Evolutionary conservation across 2,329 filamentous ascomycete genomes (phyloP), one percentile per base, ranked within the genome.

Genomic region (Monilinia aucupariae): DNA sequence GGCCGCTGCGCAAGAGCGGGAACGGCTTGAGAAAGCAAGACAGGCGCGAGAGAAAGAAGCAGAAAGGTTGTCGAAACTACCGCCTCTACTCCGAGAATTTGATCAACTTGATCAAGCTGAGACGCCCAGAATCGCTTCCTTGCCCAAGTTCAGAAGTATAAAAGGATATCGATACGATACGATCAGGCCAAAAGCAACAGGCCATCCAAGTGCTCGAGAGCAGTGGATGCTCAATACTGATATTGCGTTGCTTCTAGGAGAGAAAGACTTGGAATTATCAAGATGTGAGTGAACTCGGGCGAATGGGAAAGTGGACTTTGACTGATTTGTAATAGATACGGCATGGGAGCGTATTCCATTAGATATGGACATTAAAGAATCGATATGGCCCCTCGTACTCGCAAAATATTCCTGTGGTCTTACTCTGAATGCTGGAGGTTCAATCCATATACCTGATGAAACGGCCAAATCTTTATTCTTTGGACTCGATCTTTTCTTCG

Each of bases 141-240:
- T 62, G 25, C 76, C 79, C 59, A 80, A 80, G 50, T 86, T 88
- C 71, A 78, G 78, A 65, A 77, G 75, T 53, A 81, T 86, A 65
- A 80, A 83, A 67, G 85, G 85, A 20, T 82, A 85, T 54, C 82
- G 85, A 27, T 87, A 84, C 70, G 85, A 88, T 72, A 87, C 84
- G 4, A 85, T 88, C 63, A 78, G 79, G 17, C 78, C 80, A 4
- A 78, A 79, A 37, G 76, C 80, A 17, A 82, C 80, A 7, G 80
- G 81, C 9, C 82, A 80, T 13, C 68, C 79, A 1, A 80, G 80
- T 53, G 85, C 84, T n/a, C 80, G 84, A 56, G 85, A 87, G 68
- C 84, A 85, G 68, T 88, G 85, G 85, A 74, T 88, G 62, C 78
- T 88, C 56, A 88, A 87, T 69, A 84, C 82, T 3, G 82, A 87